Evolutionary conservation across 257 asterid genomes (phyloP), one percentile per base, ranked within the genome.

Genomic region (Anisodus acutangulus): DNA sequence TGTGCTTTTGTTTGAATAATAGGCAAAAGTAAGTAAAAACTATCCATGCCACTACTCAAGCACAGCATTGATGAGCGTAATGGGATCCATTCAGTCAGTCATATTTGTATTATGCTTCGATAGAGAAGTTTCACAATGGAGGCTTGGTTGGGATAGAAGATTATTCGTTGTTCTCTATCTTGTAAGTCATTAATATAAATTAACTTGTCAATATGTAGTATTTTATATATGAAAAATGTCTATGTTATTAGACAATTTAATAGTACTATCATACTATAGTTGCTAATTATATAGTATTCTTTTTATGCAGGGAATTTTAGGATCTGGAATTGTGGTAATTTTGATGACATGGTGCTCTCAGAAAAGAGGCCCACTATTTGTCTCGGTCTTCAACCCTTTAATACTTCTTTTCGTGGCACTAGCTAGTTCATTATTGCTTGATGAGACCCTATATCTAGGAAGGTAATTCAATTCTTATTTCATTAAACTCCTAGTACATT

Each of bases 1-100:
- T 19, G 60, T 81, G 8, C 13, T 41, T 45, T 45, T 51, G 13
- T 49, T 63, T 47, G 43, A 17, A 41, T 12, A 3, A 49, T 71
- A 93, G 97, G 88, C 97, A 0, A 90, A 92, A 63, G 83, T 95
- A 86, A 88, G 93, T 63, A 64, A 88, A 82, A 43, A 11, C 37
- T 95, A 92, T 47, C 99, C 98, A 11, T 94, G 90, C 51, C 94
- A 85, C 51, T 93, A 93, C 78, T 95, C 98, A 13, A 94, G 97
- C 92, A 89, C 97, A 0, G 94, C 97, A 4, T 79, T 95, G 11
- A 89, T 94, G 39, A 83, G 92, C 70, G 5, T 87, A 6, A 89
- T 93, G 90, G 98, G 98, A 35, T 76, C 92, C 0, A 0, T 94
- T 64, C 98, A 95, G 85, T 85, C 95, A 1, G 84, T 84, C 59